Conservation (phyloP, 2,329 filamentous ascomycete genomes). For the Emericellopsis atlantica region DNA sequence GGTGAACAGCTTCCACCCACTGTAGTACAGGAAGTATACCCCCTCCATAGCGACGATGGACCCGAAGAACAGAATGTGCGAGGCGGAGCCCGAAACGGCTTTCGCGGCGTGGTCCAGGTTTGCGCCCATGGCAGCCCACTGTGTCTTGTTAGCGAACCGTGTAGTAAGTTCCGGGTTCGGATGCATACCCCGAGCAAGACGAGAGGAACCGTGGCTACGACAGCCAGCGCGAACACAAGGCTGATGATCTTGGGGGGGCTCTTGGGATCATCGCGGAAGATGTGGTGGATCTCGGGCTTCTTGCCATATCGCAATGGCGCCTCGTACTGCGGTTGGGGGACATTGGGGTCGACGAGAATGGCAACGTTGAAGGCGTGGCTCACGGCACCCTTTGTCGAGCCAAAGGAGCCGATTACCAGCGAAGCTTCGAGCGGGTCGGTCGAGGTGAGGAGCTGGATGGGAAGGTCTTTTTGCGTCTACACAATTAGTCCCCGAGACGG, state of each 20-base stretch:
- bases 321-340: constrained; percentile 46
- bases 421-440: constrained; percentile 62
- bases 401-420: constrained; percentile 78
- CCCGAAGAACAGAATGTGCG: constrained; percentile 75
- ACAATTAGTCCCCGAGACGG: neutral
- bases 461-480: constrained; percentile 81
- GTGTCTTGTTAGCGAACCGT: constrained; percentile 8
- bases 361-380: constrained; percentile 61
- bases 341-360: constrained; percentile 49
- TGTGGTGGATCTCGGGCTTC: constrained; percentile 77
- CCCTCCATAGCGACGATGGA: constrained; percentile 81
- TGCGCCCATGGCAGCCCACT: constrained; percentile 75
- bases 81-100: constrained; percentile 55
- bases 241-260: constrained; percentile 75
- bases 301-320: constrained; percentile 73
- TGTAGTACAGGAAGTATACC: constrained; percentile 92
- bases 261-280: constrained; percentile 68
- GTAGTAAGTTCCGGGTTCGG: neutral
- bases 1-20: constrained; percentile 84
- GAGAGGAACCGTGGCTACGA: constrained; percentile 61
- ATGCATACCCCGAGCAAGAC: constrained; percentile 52
- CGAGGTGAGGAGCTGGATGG: constrained; percentile 63
- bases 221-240: constrained; percentile 60
- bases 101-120: constrained; percentile 69
- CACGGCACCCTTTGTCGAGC: constrained; percentile 54